These are phyloP conservation scores for Yamadazyma dushanensis DNA, from an alignment of 1,139 yeast genomes.

Conservation along the genomic window DNA sequence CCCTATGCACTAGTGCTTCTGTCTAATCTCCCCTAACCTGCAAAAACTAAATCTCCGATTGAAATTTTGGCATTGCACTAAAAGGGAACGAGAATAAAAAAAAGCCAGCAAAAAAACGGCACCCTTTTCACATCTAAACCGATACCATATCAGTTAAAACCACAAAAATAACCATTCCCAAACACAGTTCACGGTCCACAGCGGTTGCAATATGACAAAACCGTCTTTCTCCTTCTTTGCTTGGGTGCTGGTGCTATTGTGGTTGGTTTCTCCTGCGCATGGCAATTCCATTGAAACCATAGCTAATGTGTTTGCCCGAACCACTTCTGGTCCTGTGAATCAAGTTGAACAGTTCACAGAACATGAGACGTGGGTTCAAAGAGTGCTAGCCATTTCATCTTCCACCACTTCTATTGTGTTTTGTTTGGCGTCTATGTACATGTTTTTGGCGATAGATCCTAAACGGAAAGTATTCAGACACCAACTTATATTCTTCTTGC, in stretches of 20 bases:
- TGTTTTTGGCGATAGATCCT: conserved; percentile 61
- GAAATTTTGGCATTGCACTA: neutral
- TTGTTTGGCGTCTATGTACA: conserved; percentile 55
- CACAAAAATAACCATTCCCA: no score
- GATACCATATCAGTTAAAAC: no score
- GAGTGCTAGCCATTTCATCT: conserved; percentile 51
- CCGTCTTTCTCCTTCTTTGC: neutral
- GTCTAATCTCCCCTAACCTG: neutral
- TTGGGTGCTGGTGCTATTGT: neutral
- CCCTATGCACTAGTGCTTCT: no score
- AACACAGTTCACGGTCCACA: neutral
- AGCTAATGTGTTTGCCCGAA: neutral
- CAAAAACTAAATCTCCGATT: neutral
- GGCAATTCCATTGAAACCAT: neutral
- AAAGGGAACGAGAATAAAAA: conserved; percentile 1
- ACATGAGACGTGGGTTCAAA: conserved; percentile 15
- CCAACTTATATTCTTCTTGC: conserved; percentile 64
- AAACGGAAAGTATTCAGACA: conserved; percentile 66
- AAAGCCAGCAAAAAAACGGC: conserved; percentile 1
- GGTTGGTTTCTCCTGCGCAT: neutral
- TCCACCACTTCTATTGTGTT: conserved; percentile 58
- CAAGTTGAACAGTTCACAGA: conserved; percentile 18
- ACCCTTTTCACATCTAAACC: neutral
- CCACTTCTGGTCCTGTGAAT: conserved; percentile 3
- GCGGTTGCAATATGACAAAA: conserved; percentile 1